Evolutionary conservation across 2,329 filamentous ascomycete genomes (phyloP).

Genomic region (Arthrobotrys conoides): DNA sequence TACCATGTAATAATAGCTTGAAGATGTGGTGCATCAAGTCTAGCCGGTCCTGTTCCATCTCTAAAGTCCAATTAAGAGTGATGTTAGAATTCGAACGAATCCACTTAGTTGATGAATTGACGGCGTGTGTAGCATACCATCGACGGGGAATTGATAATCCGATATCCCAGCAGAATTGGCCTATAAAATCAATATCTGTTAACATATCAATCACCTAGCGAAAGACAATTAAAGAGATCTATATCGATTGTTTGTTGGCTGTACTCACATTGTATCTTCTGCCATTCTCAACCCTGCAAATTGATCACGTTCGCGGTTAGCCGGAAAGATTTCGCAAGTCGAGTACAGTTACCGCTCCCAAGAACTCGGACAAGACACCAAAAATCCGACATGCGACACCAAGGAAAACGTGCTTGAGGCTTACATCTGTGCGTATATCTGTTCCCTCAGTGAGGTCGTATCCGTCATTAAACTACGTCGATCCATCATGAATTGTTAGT

Average conservation of each 20-base stretch:
- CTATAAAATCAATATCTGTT: slow-evolving; percentile 1
- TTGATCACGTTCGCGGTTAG: slow-evolving; percentile 26
- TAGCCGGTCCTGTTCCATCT: slow-evolving; percentile 62
- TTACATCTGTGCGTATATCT: slow-evolving; percentile 59
- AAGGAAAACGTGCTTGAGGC: background rate
- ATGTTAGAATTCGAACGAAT: background rate
- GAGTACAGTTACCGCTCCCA: no score
- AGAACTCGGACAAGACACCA: background rate
- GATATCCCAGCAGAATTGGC: slow-evolving; percentile 48
- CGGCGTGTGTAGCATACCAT: slow-evolving; percentile 34
- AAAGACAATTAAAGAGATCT: background rate
- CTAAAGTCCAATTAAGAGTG: slow-evolving; percentile 33
- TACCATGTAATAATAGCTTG: slow-evolving; percentile 55
- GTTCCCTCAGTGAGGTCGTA: slow-evolving; percentile 55
- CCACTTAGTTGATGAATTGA: background rate
- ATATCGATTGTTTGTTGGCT: background rate
- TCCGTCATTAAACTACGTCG: slow-evolving; percentile 57
- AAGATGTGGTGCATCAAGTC: slow-evolving; percentile 60
- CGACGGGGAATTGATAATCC: slow-evolving; percentile 55
- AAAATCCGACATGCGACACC: background rate
- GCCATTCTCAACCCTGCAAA: slow-evolving; percentile 55
- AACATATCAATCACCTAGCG: background rate
- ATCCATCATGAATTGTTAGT: slow-evolving; percentile 24
- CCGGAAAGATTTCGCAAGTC: slow-evolving; percentile 2
- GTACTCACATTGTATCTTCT: slow-evolving; percentile 56